phyloP scores from a whole-genome alignment of 2,329 filamentous ascomycete species.

The Gliomastix tumulicola region DNA sequence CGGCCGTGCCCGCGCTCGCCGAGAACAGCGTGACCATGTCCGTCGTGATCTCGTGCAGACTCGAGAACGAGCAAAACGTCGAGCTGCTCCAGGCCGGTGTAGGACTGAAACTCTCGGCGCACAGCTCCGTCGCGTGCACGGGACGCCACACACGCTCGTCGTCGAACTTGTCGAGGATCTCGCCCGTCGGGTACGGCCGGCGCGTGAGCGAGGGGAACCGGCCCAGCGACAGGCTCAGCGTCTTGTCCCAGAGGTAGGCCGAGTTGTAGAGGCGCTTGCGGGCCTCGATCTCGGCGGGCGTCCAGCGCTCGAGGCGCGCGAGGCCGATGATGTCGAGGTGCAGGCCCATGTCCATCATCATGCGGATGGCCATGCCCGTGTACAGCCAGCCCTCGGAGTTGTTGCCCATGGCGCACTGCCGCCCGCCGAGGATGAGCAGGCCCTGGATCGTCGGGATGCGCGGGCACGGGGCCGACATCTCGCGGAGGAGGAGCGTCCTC shows the following conservation, averaged over 20 bases:
- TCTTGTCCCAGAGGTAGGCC: slow-evolving; percentile 14
- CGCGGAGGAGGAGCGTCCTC: slow-evolving; percentile 3
- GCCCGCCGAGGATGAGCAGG: slow-evolving; percentile 10
- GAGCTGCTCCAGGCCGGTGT: slow-evolving; percentile 4
- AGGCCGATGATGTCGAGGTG: slow-evolving; percentile 9
- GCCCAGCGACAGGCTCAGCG: slow-evolving; percentile 10
- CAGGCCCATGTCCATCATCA: slow-evolving; percentile 13
- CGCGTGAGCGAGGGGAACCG: slow-evolving; percentile 6
- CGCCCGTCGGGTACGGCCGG: slow-evolving; percentile 4
- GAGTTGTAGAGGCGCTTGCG: slow-evolving; percentile 12
- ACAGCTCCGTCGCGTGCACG: slow-evolving; percentile 5
- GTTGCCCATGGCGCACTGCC: slow-evolving; percentile 10
- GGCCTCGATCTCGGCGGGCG: slow-evolving; percentile 9
- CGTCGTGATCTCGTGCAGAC: slow-evolving; percentile 9
- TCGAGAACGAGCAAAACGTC: slow-evolving; percentile 8
- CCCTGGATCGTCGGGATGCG: slow-evolving; percentile 8
- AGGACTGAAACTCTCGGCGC: slow-evolving; percentile 1
- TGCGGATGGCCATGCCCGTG: slow-evolving; percentile 12
- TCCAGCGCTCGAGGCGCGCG: slow-evolving; percentile 8
- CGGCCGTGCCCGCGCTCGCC: background rate
- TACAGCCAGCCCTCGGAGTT: slow-evolving; percentile 13
- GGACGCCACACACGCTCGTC: slow-evolving; percentile 7
- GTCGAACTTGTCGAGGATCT: slow-evolving; percentile 10
- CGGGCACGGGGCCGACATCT: slow-evolving; percentile 5
- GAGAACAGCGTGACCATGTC: slow-evolving; percentile 11